Evolutionary conservation across 2,329 filamentous ascomycete genomes (phyloP), one percentile per base, ranked within the genome.

Genomic region (Ascochyta clinopodiicola): DNA sequence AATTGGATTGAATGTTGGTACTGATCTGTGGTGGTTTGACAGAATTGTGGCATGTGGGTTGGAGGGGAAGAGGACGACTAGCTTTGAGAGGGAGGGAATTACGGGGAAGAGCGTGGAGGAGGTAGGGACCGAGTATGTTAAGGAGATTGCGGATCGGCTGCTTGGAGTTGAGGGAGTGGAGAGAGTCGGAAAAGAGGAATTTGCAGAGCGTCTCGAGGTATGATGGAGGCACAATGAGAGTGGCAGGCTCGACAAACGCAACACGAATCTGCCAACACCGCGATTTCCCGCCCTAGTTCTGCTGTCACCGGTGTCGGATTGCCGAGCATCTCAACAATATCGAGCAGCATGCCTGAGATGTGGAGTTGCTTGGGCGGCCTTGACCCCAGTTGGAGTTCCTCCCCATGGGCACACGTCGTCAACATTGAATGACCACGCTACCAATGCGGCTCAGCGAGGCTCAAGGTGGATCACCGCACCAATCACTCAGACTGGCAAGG

Each of bases 31-130:
- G 60, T 90, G 85, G 84, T 88, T 85, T 68, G 79, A 83, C 22
- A 83, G 93, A 59, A 96, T 98, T 73, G 88, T 93, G n/a, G 89
- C 92, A 13, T 98, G 94, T 80, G 95, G 95, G 0, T 76, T 98
- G 35, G 86, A 88, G 58, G 93, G 89, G 22, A 91, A 90, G 78
- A 81, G 83, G 57, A 88, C 91, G 48, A 96, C 91, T n/a, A 93
- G 86, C 72, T 82, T 96, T 55, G 79, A 80, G 60, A 80, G 78
- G 35, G 82, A 90, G 73, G 78, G 79, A 0, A 74, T 78, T 5
- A 38, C 44, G 10, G 74, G 67, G 1, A 59, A 61, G 31, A 63
- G 56, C 25, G 75, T 81, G 2, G 72, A 75, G 44, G 67, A 72
- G 35, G 79, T 79, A 13, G 78, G 70, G 12, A 56, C 56, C 2